A percentile compares a stretch with the other conserved stretches of the same genome.
Evolutionary conservation across 2,329 filamentous ascomycete genomes (phyloP).

Genomic region (Chaetomium sp.): DNA sequence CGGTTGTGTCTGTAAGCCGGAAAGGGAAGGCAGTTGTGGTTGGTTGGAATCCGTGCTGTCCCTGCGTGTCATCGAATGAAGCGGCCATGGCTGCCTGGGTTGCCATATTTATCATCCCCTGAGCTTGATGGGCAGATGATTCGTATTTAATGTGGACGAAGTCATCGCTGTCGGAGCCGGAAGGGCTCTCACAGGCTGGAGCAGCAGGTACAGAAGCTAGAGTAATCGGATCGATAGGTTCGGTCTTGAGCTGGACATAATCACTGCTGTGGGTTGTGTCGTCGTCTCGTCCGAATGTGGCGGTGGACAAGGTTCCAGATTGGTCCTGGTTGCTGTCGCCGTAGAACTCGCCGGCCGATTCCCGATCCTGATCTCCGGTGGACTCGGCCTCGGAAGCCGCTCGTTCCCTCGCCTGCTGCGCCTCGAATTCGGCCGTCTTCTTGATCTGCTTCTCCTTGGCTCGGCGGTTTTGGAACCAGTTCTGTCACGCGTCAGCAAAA

Average conservation of each 20-base stretch:
- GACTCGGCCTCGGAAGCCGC: slow-evolving; percentile 42
- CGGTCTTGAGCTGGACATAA: slow-evolving; percentile 17
- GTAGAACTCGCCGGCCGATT: slow-evolving; percentile 40
- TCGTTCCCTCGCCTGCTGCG: slow-evolving; percentile 46
- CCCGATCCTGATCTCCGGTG: slow-evolving; percentile 37
- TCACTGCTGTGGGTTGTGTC: slow-evolving; percentile 16
- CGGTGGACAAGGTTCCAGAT: slow-evolving; percentile 43
- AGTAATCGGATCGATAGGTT: slow-evolving; percentile 13
- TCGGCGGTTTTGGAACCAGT: slow-evolving; percentile 70
- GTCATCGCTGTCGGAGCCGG: slow-evolving; percentile 26
- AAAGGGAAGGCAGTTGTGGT: slow-evolving; percentile 23
- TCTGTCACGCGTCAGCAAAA: slow-evolving; percentile 47
- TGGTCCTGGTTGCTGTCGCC: slow-evolving; percentile 39
- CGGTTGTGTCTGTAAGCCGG: slow-evolving; percentile 12
- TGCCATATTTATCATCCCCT: slow-evolving; percentile 12
- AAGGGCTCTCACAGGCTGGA: slow-evolving; percentile 20
- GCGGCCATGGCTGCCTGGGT: slow-evolving; percentile 14
- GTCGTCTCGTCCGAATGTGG: slow-evolving; percentile 36
- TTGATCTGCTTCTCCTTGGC: slow-evolving; percentile 67
- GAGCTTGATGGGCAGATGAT: slow-evolving; percentile 5
- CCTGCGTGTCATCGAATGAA: slow-evolving; percentile 23
- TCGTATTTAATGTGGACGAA: slow-evolving; percentile 26
- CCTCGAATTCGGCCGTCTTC: slow-evolving; percentile 55
- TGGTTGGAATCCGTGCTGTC: slow-evolving; percentile 25
- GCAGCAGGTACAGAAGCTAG: neutral